Percentiles rank a stretch among this genome's conserved stretches.
phyloP scores from a whole-genome alignment of 306 rosid genomes.

The Prunus padus region DNA sequence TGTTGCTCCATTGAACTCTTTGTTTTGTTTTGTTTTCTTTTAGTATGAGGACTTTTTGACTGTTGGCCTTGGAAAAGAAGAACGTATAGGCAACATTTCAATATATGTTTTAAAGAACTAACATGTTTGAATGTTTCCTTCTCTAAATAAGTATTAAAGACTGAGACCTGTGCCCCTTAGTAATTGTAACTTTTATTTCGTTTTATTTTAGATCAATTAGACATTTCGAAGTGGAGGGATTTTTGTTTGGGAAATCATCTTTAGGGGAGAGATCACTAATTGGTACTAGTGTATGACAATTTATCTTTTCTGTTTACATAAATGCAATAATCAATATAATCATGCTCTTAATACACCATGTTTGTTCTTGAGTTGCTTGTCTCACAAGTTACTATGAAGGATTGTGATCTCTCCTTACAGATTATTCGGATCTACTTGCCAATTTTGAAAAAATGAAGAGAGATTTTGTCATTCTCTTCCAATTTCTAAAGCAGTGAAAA shows the following conservation, averaged over 20 bases:
- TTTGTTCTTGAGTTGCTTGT: too few species aligned
- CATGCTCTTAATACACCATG: too few species aligned
- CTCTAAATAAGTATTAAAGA: neutral
- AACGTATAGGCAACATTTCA: conserved; percentile 17
- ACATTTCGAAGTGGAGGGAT: neutral
- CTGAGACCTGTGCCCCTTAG: neutral
- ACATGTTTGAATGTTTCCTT: conserved; percentile 1
- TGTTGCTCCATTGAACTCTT: conserved; percentile 28
- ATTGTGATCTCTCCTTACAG: too few species aligned
- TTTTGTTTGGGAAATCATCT: neutral
- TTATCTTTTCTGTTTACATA: too few species aligned
- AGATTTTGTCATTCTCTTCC: too few species aligned
- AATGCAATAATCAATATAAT: too few species aligned
- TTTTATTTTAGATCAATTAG: neutral
- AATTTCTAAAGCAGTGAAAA: too few species aligned
- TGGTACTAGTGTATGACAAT: neutral
- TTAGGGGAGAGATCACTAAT: neutral
- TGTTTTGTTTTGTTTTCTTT: conserved; percentile 24
- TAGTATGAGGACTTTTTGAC: conserved; percentile 30
- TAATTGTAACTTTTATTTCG: neutral
- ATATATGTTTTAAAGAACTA: conserved; percentile 14
- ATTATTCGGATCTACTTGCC: too few species aligned
- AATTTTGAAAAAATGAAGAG: too few species aligned
- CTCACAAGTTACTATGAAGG: too few species aligned
- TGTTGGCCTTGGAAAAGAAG: conserved; percentile 25